phyloP scores from a whole-genome alignment of 2,329 filamentous ascomycete species.

The Fonsecaea multimorphosa region DNA sequence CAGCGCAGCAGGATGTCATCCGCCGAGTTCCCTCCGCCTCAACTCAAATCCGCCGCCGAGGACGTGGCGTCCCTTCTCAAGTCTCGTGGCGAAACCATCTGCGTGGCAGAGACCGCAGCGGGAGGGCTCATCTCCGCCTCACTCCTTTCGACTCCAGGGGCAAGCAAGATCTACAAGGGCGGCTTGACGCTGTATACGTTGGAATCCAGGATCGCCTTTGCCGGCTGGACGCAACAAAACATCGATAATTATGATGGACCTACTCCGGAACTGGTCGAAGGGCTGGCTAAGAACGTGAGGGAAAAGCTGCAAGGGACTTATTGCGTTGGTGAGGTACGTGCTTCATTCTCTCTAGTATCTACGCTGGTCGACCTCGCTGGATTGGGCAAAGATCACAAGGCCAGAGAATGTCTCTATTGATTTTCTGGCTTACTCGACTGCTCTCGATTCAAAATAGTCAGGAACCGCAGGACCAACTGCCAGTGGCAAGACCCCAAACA shows the following conservation, averaged over 20 bases:
- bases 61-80: slow-evolving; percentile 43
- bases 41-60: slow-evolving; percentile 22
- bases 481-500: slow-evolving; percentile 60
- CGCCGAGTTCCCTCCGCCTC: slow-evolving; percentile 27
- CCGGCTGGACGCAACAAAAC: slow-evolving; percentile 64
- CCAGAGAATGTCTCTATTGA: neutral
- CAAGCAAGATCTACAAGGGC: slow-evolving; percentile 64
- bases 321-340: slow-evolving; percentile 33
- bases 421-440: neutral
- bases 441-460: slow-evolving; percentile 48
- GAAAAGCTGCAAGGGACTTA: slow-evolving; percentile 63
- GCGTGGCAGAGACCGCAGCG: slow-evolving; percentile 68
- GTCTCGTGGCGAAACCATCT: slow-evolving; percentile 62
- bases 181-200: slow-evolving; percentile 69
- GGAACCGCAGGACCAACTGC: slow-evolving; percentile 69
- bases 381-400: neutral
- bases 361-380: neutral
- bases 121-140: slow-evolving; percentile 67
- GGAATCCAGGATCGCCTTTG: slow-evolving; percentile 62
- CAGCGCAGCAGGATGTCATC: neutral
- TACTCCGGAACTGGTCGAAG: slow-evolving; percentile 62
- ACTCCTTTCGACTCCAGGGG: slow-evolving; percentile 64
- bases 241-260: slow-evolving; percentile 64
- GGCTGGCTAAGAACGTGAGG: slow-evolving; percentile 63
- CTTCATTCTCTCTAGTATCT: neutral